Conservation (phyloP, 768 basidiomycete species). For the Hypsizygus marmoreus region DNA sequence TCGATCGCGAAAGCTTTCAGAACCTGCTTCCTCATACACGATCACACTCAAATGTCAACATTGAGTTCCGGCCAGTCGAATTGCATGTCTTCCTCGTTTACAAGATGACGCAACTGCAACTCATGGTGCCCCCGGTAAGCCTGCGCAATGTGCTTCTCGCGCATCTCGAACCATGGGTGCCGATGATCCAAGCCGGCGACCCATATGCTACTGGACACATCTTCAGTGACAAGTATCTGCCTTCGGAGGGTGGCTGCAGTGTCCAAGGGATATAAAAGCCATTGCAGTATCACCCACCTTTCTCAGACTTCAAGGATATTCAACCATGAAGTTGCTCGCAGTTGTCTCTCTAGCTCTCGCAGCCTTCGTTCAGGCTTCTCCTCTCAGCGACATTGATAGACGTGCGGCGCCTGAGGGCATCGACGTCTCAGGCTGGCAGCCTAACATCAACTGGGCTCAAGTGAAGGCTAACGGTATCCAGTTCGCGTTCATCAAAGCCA, state of each 20-base stretch:
- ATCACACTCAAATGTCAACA: too few relatives aligned
- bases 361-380: conserved; percentile 10
- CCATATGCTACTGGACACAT: too few relatives aligned
- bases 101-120: too few relatives aligned
- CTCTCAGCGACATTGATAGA: conserved; percentile 18
- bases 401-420: conserved; percentile 49
- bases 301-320: conserved; percentile 1
- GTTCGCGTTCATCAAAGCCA: conserved; percentile 70
- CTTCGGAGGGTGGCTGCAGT: background rate
- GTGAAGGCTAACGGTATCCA: conserved; percentile 52
- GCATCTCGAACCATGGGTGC: too few relatives aligned
- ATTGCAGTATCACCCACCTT: background rate
- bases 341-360: conserved; percentile 16
- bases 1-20: too few relatives aligned
- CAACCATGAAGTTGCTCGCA: conserved; percentile 18
- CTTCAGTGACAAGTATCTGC: background rate
- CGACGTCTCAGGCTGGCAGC: conserved; percentile 56
- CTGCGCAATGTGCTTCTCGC: too few relatives aligned
- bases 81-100: too few relatives aligned
- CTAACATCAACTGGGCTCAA: conserved; percentile 50
- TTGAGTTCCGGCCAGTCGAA: too few relatives aligned
- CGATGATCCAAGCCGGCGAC: too few relatives aligned
- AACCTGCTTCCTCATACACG: too few relatives aligned
- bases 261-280: conserved; percentile 5
- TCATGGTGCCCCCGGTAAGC: too few relatives aligned